Evolutionary conservation across 2,329 filamentous ascomycete genomes (phyloP).

Genomic region (Colletotrichum destructivum): DNA sequence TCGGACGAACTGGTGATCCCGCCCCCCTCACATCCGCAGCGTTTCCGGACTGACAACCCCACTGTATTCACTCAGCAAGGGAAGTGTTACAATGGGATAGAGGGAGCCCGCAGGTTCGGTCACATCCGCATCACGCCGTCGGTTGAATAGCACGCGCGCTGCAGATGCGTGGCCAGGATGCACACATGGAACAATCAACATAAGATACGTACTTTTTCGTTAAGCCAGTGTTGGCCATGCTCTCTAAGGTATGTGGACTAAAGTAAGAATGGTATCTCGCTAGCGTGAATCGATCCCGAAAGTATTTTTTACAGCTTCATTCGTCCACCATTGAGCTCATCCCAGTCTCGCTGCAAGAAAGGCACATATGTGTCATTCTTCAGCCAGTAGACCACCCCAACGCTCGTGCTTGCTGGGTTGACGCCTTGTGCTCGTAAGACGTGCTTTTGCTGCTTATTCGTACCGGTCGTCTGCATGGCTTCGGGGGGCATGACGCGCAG

Average conservation of each 20-base stretch:
- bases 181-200: not conserved
- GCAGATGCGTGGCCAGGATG: too few species aligned
- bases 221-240: constrained; percentile 2
- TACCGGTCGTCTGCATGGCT: constrained; percentile 79
- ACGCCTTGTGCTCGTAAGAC: constrained; percentile 81
- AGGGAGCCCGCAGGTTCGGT: not conserved
- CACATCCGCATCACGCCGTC: not conserved
- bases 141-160: not conserved
- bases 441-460: constrained; percentile 91
- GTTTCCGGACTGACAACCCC: not conserved
- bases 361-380: constrained; percentile 75
- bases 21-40: not conserved
- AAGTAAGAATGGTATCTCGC: constrained; percentile 36
- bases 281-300: constrained; percentile 18
- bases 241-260: not conserved
- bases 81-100: not conserved
- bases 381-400: constrained; percentile 75
- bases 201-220: not conserved
- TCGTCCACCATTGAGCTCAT: constrained; percentile 73
- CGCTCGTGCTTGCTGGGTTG: constrained; percentile 69
- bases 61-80: too few species aligned
- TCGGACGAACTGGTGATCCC: not conserved
- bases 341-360: constrained; percentile 80
- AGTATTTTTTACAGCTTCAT: constrained; percentile 73
- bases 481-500: constrained; percentile 74